Percentiles rank a stretch among this genome's conserved stretches.
Conservation (phyloP, 495 filamentous ascomycete genomes). For the Podospora tetraspora region DNA sequence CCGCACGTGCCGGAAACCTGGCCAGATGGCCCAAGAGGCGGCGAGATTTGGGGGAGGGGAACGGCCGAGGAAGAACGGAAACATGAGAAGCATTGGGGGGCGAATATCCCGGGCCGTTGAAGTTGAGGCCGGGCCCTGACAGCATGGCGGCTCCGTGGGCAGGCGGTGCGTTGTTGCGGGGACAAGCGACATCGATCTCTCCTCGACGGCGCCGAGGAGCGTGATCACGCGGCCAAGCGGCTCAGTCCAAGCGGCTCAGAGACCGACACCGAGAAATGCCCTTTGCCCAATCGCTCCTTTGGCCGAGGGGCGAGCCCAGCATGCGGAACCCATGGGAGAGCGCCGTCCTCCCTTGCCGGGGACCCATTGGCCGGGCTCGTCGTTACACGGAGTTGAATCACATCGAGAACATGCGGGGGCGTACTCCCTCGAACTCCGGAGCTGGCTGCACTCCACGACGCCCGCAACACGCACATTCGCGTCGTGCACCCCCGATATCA, state of each 20-base stretch:
- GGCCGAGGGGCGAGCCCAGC: neutral
- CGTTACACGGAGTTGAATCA: conserved; percentile 9
- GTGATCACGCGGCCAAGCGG: conserved; percentile 19
- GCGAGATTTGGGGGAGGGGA: neutral
- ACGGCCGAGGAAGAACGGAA: neutral
- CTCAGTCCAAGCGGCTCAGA: conserved; percentile 3
- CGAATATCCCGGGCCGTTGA: conserved; percentile 8
- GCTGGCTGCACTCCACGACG: conserved; percentile 8
- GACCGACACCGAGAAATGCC: conserved; percentile 1
- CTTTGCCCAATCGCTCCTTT: conserved; percentile 1
- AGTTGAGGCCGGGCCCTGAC: conserved; percentile 11
- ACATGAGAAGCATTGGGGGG: neutral
- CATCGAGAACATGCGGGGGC: conserved; percentile 12
- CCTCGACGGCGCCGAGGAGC: conserved; percentile 6
- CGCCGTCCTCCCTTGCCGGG: neutral
- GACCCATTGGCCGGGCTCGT: conserved; percentile 6
- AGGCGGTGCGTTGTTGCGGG: conserved; percentile 6
- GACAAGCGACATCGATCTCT: conserved; percentile 4
- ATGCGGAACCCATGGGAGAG: neutral
- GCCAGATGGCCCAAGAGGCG: conserved; percentile 1
- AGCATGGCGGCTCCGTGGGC: conserved; percentile 12
- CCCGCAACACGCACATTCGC: neutral
- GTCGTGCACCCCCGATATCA: conserved; percentile 1
- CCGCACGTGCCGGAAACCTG: conserved; percentile 7
- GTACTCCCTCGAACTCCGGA: neutral